Conservation (phyloP, 805 yeast species). For the Ascoidea rubescens region DNA sequence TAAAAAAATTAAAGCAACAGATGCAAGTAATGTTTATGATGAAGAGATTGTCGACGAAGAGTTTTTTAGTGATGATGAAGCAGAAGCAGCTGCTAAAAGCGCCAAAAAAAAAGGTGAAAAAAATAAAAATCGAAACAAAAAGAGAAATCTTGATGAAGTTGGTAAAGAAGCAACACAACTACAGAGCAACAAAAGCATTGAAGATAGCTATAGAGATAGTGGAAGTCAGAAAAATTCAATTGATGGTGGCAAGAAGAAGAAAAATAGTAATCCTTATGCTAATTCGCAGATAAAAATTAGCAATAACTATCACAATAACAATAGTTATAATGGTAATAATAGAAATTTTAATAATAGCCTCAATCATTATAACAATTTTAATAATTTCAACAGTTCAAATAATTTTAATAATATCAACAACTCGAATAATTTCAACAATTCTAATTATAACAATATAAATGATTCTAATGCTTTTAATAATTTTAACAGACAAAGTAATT, state of each 20-base stretch:
- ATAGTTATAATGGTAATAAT: not conserved
- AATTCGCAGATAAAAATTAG: not conserved
- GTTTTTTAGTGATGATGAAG: conserved; percentile 84
- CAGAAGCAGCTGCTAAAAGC: not conserved
- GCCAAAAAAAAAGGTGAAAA: not conserved
- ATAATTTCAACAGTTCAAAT: no score
- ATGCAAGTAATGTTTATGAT: conserved; percentile 89
- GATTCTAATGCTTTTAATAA: not conserved
- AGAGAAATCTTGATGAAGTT: not conserved
- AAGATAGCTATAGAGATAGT: not conserved
- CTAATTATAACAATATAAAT: no score
- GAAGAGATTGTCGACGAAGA: conserved; percentile 90
- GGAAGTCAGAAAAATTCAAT: no score
- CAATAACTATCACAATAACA: no score
- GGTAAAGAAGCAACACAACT: no score
- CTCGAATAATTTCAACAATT: not conserved
- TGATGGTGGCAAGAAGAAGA: not conserved
- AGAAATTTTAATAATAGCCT: no score
- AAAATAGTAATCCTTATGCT: not conserved
- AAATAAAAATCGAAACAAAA: not conserved
- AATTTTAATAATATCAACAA: no score
- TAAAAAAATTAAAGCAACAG: conserved; percentile 63
- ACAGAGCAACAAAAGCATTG: no score
- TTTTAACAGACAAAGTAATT: no score
- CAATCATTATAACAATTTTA: no score